A percentile compares a stretch with the other conserved stretches of the same genome.
Conservation (phyloP, 1,284 basidiomycete species). For the Inonotus hispidus region DNA sequence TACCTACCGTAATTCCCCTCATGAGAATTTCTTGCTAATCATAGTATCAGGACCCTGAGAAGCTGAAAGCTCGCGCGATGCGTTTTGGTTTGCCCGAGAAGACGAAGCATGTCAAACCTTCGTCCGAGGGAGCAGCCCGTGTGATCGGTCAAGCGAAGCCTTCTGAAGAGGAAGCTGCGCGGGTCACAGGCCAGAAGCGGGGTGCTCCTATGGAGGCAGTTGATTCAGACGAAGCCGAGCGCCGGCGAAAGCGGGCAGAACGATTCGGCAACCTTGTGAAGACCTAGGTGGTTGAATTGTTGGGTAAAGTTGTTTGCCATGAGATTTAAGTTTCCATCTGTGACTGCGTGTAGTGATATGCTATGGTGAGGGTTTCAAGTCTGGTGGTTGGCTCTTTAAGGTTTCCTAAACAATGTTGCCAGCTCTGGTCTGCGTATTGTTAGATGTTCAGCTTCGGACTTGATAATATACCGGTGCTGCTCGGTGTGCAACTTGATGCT, state of each 20-base stretch:
- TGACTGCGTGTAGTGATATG: background rate
- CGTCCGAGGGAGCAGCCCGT: slow-evolving; percentile 5
- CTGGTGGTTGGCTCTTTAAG: background rate
- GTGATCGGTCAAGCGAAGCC: background rate
- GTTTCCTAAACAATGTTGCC: background rate
- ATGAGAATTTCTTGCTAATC: slow-evolving; percentile 21
- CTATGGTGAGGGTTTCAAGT: background rate
- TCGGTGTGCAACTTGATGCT: background rate
- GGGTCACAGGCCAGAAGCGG: slow-evolving; percentile 35
- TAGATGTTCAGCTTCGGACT: background rate
- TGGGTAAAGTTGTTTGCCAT: background rate
- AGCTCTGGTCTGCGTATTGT: background rate
- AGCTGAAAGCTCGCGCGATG: slow-evolving; percentile 43
- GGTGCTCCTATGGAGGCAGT: slow-evolving; percentile 35
- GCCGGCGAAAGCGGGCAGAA: slow-evolving; percentile 55
- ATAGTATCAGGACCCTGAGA: slow-evolving; percentile 38
- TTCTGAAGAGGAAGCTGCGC: background rate
- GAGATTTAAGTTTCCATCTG: background rate
- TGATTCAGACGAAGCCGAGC: slow-evolving; percentile 54
- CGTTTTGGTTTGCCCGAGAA: slow-evolving; percentile 41
- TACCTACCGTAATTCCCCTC: slow-evolving; percentile 6
- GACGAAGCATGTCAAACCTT: slow-evolving; percentile 12
- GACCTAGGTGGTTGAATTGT: background rate
- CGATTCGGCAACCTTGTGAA: slow-evolving; percentile 39
- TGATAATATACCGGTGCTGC: background rate